Conservation (phyloP, 192 early-diverging fungal species). For the Backusella sp. region DNA sequence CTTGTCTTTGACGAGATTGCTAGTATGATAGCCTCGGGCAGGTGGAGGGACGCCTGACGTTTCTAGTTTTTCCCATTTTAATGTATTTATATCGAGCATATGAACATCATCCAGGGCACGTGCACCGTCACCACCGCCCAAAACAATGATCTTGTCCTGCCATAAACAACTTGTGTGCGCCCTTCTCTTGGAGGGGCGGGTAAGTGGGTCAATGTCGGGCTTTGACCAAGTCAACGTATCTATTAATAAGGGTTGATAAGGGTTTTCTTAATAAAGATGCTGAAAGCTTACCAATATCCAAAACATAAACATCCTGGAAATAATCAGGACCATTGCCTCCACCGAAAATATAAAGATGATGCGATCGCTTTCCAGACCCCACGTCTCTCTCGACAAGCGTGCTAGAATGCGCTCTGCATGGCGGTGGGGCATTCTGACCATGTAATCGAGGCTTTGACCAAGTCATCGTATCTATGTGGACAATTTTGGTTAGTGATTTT, state of each 20-base stretch:
- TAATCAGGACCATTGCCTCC: constrained; percentile 87
- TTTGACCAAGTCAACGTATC: constrained; percentile 75
- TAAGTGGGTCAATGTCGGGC: constrained; percentile 46
- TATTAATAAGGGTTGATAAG: not conserved
- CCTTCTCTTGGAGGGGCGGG: constrained; percentile 63
- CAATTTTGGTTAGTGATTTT: not conserved
- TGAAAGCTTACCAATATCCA: constrained; percentile 62
- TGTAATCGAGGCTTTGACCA: constrained; percentile 70
- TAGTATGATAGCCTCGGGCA: constrained; percentile 86
- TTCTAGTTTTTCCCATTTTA: constrained; percentile 61
- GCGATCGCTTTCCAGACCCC: constrained; percentile 25
- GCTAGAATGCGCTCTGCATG: constrained; percentile 82
- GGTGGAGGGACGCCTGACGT: constrained; percentile 63
- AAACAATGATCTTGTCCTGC: constrained; percentile 72
- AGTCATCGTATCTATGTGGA: constrained; percentile 70
- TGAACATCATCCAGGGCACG: constrained; percentile 81
- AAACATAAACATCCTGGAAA: constrained; percentile 74
- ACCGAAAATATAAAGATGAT: constrained; percentile 75
- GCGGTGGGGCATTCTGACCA: constrained; percentile 64
- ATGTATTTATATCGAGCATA: constrained; percentile 47
- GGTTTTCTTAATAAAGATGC: not conserved
- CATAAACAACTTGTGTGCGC: constrained; percentile 84
- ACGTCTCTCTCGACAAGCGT: constrained; percentile 58
- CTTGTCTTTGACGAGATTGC: constrained; percentile 75
- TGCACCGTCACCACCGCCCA: constrained; percentile 86